phyloP scores from a whole-genome alignment of 805 yeast genomes.

The Zygoascus bituminiphila region DNA sequence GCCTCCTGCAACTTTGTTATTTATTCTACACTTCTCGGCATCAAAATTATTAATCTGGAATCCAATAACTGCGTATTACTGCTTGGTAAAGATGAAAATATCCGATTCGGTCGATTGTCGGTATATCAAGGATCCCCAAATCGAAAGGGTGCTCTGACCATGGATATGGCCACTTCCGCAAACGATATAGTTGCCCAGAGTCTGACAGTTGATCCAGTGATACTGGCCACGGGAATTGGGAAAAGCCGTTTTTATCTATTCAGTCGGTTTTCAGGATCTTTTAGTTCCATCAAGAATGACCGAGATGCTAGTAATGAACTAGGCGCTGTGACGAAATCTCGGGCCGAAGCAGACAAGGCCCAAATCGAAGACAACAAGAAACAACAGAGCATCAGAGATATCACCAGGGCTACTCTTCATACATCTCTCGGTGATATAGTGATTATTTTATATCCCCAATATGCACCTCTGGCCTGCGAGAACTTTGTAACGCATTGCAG shows the following conservation, averaged over 20 bases:
- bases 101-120: constrained; percentile 24
- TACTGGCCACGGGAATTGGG: constrained; percentile 24
- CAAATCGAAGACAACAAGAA: constrained; percentile 32
- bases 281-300: constrained; percentile 14
- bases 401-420: constrained; percentile 25
- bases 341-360: not conserved
- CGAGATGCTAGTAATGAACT: constrained; percentile 26
- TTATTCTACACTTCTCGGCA: constrained; percentile 26
- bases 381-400: not conserved
- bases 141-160: constrained; percentile 19
- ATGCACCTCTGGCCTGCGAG: constrained; percentile 36
- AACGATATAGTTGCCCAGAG: constrained; percentile 25
- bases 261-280: constrained; percentile 18
- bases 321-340: not conserved
- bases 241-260: constrained; percentile 25
- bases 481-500: constrained; percentile 33
- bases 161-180: constrained; percentile 29
- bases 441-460: constrained; percentile 29
- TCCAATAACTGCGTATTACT: constrained; percentile 22
- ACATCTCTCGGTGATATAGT: constrained; percentile 39
- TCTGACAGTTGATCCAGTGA: constrained; percentile 23
- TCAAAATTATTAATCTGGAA: constrained; percentile 25
- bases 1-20: constrained; percentile 25
- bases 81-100: constrained; percentile 26
- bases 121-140: constrained; percentile 28